These are phyloP conservation scores for Parafenestella ontariensis DNA, from an alignment of 2,329 filamentous ascomycete genomes.

Conservation along the genomic window DNA sequence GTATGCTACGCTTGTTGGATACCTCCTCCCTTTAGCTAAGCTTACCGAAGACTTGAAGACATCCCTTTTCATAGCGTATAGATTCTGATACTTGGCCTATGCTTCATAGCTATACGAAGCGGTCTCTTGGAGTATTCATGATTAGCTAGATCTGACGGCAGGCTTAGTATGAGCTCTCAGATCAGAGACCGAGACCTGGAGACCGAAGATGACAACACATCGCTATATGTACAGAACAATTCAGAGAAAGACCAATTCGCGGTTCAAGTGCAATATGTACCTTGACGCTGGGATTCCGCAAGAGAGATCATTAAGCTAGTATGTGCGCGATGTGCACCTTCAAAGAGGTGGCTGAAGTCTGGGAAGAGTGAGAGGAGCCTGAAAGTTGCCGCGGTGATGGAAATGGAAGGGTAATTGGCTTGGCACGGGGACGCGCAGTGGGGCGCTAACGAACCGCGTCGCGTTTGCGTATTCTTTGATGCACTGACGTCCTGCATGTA, in stretches of 20 bases:
- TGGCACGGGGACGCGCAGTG: constrained; percentile 23
- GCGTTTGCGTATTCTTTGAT: constrained; percentile 35
- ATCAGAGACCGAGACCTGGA: no score
- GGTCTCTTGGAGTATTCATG: no score
- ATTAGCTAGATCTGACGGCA: no score
- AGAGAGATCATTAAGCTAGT: no score
- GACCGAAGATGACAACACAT: no score
- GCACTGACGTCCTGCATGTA: constrained; percentile 21
- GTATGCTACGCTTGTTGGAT: not conserved
- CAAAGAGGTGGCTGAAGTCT: no score
- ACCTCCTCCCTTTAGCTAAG: not conserved
- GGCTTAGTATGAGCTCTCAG: no score
- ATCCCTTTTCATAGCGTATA: not conserved
- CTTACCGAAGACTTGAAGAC: not conserved
- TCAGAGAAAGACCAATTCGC: no score
- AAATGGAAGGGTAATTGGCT: constrained; percentile 30
- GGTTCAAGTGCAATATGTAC: no score
- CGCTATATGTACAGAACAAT: no score
- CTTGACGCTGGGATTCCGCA: no score
- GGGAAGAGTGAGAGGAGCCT: not conserved
- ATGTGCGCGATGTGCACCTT: no score
- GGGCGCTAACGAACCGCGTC: constrained; percentile 33
- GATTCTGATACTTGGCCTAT: not conserved
- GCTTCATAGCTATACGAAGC: not conserved
- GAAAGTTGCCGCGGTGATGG: not conserved